A percentile compares a stretch with the other conserved stretches of the same genome.
Conservation (phyloP, 331 rosid genomes). For the Pyrus hybrid region DNA sequence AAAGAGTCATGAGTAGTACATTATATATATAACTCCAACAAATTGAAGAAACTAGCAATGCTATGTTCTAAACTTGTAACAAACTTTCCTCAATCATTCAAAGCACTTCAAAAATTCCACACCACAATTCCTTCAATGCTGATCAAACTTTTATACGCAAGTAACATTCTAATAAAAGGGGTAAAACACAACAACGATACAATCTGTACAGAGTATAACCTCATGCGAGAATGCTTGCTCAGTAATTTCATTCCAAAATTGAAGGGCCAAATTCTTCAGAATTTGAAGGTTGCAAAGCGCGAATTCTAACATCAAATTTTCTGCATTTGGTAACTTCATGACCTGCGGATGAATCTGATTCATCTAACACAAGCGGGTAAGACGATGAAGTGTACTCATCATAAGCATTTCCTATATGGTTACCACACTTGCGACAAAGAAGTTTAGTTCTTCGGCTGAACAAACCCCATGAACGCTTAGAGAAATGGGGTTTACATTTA, state of each 20-base stretch:
- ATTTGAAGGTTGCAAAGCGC: slow-evolving; percentile 75
- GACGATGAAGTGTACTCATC: slow-evolving; percentile 31
- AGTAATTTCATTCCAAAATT: slow-evolving; percentile 16
- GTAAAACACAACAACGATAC: slow-evolving; percentile 3
- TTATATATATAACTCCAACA: background rate
- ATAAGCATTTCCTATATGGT: slow-evolving; percentile 60
- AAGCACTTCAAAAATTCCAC: slow-evolving; percentile 16
- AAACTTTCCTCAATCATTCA: slow-evolving; percentile 8
- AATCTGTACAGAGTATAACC: background rate
- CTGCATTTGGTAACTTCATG: slow-evolving; percentile 20
- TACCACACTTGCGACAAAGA: slow-evolving; percentile 79
- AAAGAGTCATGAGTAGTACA: no score
- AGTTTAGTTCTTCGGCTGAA: slow-evolving; percentile 67
- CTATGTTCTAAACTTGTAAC: background rate
- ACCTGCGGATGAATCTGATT: slow-evolving; percentile 33
- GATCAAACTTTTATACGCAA: slow-evolving; percentile 12
- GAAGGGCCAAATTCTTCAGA: slow-evolving; percentile 45
- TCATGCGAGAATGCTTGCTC: no score
- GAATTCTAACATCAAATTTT: slow-evolving; percentile 57
- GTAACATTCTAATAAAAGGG: background rate
- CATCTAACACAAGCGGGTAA: slow-evolving; percentile 26
- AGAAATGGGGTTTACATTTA: slow-evolving; percentile 57
- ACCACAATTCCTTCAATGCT: background rate
- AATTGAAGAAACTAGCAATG: background rate
- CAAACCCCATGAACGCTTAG: slow-evolving; percentile 61